Base-by-base conservation (phyloP, 257 asterid genomes). In the Solanum neorickii region DNA sequence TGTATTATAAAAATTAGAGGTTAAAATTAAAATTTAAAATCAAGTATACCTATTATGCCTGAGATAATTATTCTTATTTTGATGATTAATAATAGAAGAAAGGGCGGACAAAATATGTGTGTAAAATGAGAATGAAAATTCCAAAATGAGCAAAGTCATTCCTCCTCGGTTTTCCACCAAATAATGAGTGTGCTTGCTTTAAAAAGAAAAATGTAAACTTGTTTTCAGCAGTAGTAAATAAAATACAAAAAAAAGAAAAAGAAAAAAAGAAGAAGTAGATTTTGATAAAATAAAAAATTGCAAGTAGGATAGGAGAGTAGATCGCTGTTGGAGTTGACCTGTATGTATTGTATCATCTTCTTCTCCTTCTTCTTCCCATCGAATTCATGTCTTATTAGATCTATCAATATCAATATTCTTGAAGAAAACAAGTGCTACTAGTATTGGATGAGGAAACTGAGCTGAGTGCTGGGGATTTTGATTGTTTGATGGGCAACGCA, bases 401-500 rank as follows among this genome's bases (percentile, higher is more conserved):
- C 91, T 89, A 82, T 88, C 90, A 37, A 37, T 89, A 83, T 25
- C 35, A 12, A 66, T 68, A 27, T 27, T 65, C 7, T 65, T 65
- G 15, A 11, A 66, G 85, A 65, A 80, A 56, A 82, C 62, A 68
- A 37, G 5, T 31, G 35, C 10, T 14, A 20, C 16, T 13, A 35
- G 82, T 56, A 86, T 76, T 72, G 83, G 93, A 88, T 86, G 92
- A 88, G 85, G 87, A 86, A 83, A 75, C 31, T 80, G 86, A 59
- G 44, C 33, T 56, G 89, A 85, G 89, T 14, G 65, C 84, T 77
- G 84, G 92, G 83, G 16, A 83, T 59, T 89, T 90, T 85, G 85
- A 88, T 89, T 89, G 97, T 92, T 96, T 95, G 89, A 96, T 96
- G 99, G 99, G 99, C 97, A 96, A 96, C 89, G 92, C 98, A 95